Conservation (phyloP, 116 monocot genomes). For the Zostera marina region DNA sequence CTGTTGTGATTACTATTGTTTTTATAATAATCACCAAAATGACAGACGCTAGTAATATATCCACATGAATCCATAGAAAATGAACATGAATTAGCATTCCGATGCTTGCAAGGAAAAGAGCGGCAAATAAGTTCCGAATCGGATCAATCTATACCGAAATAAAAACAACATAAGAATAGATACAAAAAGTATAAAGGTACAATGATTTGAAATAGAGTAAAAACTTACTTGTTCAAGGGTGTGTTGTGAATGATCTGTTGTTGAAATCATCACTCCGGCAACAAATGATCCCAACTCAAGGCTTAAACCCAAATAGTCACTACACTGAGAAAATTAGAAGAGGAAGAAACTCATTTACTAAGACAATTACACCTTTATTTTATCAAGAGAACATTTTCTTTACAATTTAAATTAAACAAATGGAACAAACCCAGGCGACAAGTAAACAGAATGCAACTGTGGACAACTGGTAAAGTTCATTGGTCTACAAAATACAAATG, state of each 20-base stretch:
- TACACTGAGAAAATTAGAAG: constrained; percentile 42
- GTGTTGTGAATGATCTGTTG: constrained; percentile 85
- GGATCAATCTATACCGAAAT: constrained; percentile 89
- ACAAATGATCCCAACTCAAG: constrained; percentile 95
- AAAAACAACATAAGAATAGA: constrained; percentile 14
- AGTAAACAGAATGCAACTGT: constrained; percentile 69
- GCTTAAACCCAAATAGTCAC: constrained; percentile 91
- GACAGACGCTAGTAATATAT: constrained; percentile 75
- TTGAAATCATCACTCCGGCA: constrained; percentile 93
- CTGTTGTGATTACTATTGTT: constrained; percentile 51
- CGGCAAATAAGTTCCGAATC: constrained; percentile 91
- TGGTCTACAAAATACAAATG: constrained; percentile 32
- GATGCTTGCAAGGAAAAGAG: constrained; percentile 91
- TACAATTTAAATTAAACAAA: background rate
- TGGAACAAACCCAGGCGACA: constrained; percentile 54
- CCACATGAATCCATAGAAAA: constrained; percentile 96
- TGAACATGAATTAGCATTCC: constrained; percentile 94
- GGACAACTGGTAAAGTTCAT: constrained; percentile 69
- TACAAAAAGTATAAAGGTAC: constrained; percentile 18
- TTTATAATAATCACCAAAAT: constrained; percentile 80
- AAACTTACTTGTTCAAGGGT: constrained; percentile 78
- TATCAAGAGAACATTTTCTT: background rate
- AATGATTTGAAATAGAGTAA: background rate
- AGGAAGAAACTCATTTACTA: background rate
- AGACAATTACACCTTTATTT: background rate